Evolutionary conservation across 306 rosid species (phyloP).

Genomic region (Cicer arietinum): DNA sequence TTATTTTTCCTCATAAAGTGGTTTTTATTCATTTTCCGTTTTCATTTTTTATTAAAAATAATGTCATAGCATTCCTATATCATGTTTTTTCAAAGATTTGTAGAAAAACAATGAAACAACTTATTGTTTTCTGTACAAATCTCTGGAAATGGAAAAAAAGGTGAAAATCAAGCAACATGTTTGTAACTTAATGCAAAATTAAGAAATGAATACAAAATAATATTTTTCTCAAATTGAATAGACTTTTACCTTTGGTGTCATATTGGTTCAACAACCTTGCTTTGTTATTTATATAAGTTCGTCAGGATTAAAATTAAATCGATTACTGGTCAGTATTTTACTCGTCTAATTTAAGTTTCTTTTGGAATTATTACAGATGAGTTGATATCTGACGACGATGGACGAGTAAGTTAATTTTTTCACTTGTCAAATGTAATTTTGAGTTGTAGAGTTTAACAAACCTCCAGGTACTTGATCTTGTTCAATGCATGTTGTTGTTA

Average conservation of each 20-base stretch:
- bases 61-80: background rate
- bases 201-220: too few relatives aligned
- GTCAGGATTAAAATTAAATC: background rate
- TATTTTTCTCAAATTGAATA: too few relatives aligned
- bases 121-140: background rate
- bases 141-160: background rate
- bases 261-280: background rate
- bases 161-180: background rate
- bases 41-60: too few relatives aligned
- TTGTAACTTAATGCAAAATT: too few relatives aligned
- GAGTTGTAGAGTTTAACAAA: constrained; percentile 4
- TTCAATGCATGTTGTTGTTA: constrained; percentile 38
- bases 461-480: constrained; percentile 38
- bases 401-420: constrained; percentile 52
- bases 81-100: background rate
- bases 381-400: constrained; percentile 62
- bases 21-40: background rate
- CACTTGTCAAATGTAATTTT: constrained; percentile 32
- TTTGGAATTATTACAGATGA: constrained; percentile 65
- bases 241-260: too few relatives aligned
- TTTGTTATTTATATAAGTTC: too few relatives aligned
- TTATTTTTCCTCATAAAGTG: background rate
- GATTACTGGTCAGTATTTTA: constrained; percentile 24
- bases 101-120: background rate
- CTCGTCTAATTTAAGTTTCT: constrained; percentile 38